Base-by-base conservation (phyloP, 75 land plant species). In the Sequoia sempervirens region DNA sequence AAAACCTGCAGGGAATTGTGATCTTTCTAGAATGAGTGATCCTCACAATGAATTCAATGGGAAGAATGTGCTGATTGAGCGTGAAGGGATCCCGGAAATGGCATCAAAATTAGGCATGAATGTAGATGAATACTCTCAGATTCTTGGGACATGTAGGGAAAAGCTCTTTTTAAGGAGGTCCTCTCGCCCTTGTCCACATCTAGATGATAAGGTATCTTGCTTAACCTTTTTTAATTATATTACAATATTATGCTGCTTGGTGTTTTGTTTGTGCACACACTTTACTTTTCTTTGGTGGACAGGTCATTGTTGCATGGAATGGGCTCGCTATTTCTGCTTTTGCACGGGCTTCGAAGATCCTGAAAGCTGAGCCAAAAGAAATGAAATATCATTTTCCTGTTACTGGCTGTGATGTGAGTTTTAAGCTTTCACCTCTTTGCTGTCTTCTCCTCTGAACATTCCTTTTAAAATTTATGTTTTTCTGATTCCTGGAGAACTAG, bases 251-350 rank as follows among this genome's bases (percentile, higher is more conserved):
- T 52, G 36, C 10, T 9, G 26, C 56, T 28, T 28, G 54, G 6
- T 52, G 18, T 30, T 30, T 53, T 80, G 8, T 80, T 30, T 14
- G 4, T 53, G 17, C 17, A 53, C 30, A 52, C 32, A 38, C 23
- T 52, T 34, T 52, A 34, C 61, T 17, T 81, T 53, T 34, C 1
- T 53, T 53, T 52, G 40, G 78, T 85, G 70, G 32, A 74, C 82
- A 97, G 99, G 94, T 97, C 30, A 98, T 98, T 83, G 99, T 98
- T 54, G 90, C 99, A 26, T 98, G 99, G 99, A 98, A 98, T 88
- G 99, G 96, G 47, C 95, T 98, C 81, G 95, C 90, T 58, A 96
- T 98, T 70, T 98, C 99, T 53, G 85, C 99, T 18, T 94, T 96
- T 88, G 95, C 97, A 26, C 91, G 97, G 78, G 99, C 99, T 74